phyloP scores from a whole-genome alignment of 257 asterid species.

The Echium plantagineum region DNA sequence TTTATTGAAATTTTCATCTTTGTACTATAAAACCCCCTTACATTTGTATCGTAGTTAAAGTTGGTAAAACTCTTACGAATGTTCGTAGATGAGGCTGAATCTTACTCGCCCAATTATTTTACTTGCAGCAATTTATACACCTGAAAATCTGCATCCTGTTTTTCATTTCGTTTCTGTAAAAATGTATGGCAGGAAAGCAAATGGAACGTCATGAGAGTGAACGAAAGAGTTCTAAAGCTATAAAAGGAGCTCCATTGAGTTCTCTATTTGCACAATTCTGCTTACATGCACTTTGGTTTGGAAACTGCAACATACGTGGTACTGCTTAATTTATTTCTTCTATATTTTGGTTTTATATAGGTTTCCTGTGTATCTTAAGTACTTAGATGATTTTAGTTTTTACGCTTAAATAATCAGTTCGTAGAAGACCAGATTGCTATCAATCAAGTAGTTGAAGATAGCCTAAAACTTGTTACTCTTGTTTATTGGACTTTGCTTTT shows the following conservation, averaged over 20 bases:
- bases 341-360: neutral
- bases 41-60: neutral
- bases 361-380: neutral
- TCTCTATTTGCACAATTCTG: constrained; percentile 90
- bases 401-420: neutral
- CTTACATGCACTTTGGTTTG: constrained; percentile 90
- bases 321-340: constrained; percentile 11
- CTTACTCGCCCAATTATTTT: neutral
- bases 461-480: constrained; percentile 3
- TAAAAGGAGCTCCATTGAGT: constrained; percentile 80
- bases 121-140: neutral
- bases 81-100: neutral
- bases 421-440: neutral
- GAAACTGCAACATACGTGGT: constrained; percentile 89
- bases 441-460: neutral
- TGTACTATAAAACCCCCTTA: neutral
- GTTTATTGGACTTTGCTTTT: constrained; percentile 7
- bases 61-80: neutral
- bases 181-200: constrained; percentile 24
- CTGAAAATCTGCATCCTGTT: constrained; percentile 1
- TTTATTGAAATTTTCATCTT: neutral
- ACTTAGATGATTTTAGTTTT: neutral
- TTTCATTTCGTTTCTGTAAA: constrained; percentile 18
- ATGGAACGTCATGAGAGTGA: constrained; percentile 33
- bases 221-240: constrained; percentile 53